Conservation (phyloP, 345 rosid species). For the Ricinus communis region DNA sequence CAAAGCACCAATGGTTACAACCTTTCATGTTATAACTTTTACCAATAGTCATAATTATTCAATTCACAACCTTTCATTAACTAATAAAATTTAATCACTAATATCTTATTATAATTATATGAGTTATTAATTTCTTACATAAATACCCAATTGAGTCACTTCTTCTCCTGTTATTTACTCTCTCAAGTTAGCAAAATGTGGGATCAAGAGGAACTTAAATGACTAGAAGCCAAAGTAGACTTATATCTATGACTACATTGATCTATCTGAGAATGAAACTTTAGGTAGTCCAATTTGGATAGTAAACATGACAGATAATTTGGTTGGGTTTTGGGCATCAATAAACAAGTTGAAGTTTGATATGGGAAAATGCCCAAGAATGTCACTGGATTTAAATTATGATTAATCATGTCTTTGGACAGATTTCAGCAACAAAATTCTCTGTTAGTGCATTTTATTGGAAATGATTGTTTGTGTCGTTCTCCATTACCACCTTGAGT, state of each 20-base stretch:
- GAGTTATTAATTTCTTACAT: too few relatives aligned
- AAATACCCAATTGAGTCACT: conserved; percentile 76
- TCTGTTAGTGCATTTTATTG: conserved; percentile 46
- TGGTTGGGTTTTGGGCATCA: conserved; percentile 53
- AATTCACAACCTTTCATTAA: too few relatives aligned
- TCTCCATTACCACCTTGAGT: conserved; percentile 26
- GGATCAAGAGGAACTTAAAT: conserved; percentile 55
- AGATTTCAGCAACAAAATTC: conserved; percentile 56
- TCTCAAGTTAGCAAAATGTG: conserved; percentile 68
- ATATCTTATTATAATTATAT: too few relatives aligned
- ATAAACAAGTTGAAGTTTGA: conserved; percentile 55
- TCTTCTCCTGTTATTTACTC: conserved; percentile 68
- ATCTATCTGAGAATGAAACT: conserved; percentile 60
- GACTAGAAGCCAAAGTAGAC: conserved; percentile 62
- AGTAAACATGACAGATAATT: conserved; percentile 54
- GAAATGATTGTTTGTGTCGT: conserved; percentile 27
- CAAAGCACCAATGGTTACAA: too few relatives aligned
- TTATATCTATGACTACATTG: conserved; percentile 72
- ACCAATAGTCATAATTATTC: too few relatives aligned
- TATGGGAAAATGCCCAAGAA: conserved; percentile 55
- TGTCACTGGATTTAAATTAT: conserved; percentile 54
- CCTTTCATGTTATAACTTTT: too few relatives aligned
- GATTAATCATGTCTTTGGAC: conserved; percentile 66
- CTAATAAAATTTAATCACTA: too few relatives aligned
- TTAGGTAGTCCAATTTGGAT: conserved; percentile 52